Evolutionary conservation across 225 moss, liverwort and hornwort genomes (phyloP).

Genomic region (Marchantia paleacea): DNA sequence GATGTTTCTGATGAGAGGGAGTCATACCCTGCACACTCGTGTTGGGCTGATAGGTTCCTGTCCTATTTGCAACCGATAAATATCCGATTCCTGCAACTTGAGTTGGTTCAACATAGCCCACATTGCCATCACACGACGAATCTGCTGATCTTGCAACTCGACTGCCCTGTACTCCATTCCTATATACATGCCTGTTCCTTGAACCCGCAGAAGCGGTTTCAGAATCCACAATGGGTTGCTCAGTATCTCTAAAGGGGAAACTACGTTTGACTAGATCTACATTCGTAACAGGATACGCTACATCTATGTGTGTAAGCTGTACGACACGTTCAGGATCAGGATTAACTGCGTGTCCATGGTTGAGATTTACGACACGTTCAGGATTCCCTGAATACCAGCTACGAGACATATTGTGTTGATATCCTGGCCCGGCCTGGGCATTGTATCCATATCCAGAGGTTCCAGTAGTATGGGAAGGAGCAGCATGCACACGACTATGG

Average conservation of each 20-base stretch:
- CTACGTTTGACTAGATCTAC: background rate
- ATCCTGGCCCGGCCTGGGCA: constrained; percentile 21
- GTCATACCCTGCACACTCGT: constrained; percentile 8
- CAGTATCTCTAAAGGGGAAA: background rate
- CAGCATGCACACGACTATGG: constrained; percentile 10
- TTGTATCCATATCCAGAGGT: constrained; percentile 20
- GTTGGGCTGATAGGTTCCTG: background rate
- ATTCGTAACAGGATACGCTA: background rate
- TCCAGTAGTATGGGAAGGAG: background rate
- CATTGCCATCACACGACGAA: background rate
- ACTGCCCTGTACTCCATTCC: constrained; percentile 19
- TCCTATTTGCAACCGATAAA: constrained; percentile 7
- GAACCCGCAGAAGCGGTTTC: background rate
- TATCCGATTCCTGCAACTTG: constrained; percentile 22
- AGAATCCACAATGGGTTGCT: background rate
- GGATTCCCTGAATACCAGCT: background rate
- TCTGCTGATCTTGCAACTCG: constrained; percentile 6
- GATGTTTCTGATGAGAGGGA: constrained; percentile 10
- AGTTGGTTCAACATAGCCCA: constrained; percentile 18
- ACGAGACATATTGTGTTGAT: constrained; percentile 1
- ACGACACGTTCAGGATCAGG: background rate
- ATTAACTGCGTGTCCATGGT: background rate
- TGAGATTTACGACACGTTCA: background rate
- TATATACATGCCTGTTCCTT: constrained; percentile 19
- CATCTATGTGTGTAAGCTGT: background rate